These are phyloP conservation scores for Colletotrichum gloeosporioides DNA, from an alignment of 2,329 filamentous ascomycete genomes.

Conservation along the genomic window DNA sequence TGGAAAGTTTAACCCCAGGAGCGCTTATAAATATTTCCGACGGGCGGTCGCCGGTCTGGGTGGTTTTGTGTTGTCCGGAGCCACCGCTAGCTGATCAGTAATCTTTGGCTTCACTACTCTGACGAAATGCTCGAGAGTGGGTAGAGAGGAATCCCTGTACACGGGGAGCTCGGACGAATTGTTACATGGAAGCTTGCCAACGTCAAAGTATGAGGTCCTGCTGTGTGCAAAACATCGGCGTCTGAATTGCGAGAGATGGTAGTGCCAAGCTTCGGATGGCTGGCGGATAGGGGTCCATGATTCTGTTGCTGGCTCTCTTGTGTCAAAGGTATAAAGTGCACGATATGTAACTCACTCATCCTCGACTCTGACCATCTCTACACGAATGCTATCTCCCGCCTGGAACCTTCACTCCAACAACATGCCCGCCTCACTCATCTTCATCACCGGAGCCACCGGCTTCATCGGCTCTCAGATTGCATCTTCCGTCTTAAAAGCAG, in stretches of 20 bases:
- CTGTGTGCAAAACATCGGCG: not conserved
- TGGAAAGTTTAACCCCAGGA: not conserved
- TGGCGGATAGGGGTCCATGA: not conserved
- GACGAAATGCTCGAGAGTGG: not conserved
- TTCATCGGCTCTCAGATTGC: slow-evolving; percentile 1
- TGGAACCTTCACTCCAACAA: not conserved
- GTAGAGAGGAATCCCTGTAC: not conserved
- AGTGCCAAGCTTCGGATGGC: not conserved
- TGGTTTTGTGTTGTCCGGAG: not conserved
- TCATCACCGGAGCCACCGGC: slow-evolving; percentile 8
- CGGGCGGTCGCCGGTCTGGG: not conserved
- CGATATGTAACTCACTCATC: not conserved
- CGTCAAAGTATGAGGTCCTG: not conserved
- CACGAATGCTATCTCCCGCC: not conserved
- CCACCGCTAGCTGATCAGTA: not conserved
- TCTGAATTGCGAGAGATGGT: not conserved
- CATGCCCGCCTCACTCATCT: not conserved
- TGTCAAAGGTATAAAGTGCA: not conserved
- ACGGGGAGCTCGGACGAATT: not conserved
- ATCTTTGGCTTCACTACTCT: not conserved
- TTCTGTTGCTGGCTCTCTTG: not conserved
- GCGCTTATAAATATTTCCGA: not conserved
- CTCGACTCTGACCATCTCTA: not conserved
- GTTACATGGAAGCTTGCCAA: not conserved
- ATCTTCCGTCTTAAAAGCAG: not conserved